Evolutionary conservation across 495 filamentous ascomycete genomes (phyloP), one percentile per base, ranked within the genome.

Genomic region (Chaetomidium leptoderma): DNA sequence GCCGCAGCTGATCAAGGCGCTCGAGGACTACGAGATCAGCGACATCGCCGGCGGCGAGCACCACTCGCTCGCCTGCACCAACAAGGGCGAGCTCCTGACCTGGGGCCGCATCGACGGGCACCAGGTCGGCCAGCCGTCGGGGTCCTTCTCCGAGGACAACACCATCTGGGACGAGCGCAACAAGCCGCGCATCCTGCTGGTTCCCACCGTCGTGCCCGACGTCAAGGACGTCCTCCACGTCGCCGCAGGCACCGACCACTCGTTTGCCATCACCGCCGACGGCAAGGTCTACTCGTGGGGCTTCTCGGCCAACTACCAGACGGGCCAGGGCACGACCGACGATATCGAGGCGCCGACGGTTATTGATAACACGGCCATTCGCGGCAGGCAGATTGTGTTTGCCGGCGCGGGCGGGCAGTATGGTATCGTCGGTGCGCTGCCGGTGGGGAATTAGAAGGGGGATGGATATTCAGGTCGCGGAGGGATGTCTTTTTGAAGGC

Each of bases 231-330:
- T 74, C 3, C 55, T 63, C 4, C 35, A 37, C n/a, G 83, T 79
- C 10, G 70, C 77, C 17, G 72, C 75, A 17, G 83, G 81, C 4
- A 76, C 76, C 2, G 83, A 87, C 55, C 83, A 86, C 62, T 79
- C 72, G 57, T 74, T 90, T 49, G 83, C 78, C 11, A 71, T 90
- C 58, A 79, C 79, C 47, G 70, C 61, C 21, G 75, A 80, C 3
- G 86, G 87, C 11, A 74, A 76, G 43, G 86, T 83, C 6, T 89
- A 81, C 67, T 78, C 78, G 33, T 90, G 86, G 87, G 88, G 88
- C 2, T 89, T 88, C 72, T 82, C 76, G 23, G 73, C 69, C 42
- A 82, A 79, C 57, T 86, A 83, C 65, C 86, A 88, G 71, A 85
- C 84, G n/a, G 87, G 86, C 6, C 80, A 77, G 50, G 83, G 82